These are phyloP conservation scores for Terana coerulea DNA, from an alignment of 768 basidiomycete species.

Conservation along the genomic window DNA sequence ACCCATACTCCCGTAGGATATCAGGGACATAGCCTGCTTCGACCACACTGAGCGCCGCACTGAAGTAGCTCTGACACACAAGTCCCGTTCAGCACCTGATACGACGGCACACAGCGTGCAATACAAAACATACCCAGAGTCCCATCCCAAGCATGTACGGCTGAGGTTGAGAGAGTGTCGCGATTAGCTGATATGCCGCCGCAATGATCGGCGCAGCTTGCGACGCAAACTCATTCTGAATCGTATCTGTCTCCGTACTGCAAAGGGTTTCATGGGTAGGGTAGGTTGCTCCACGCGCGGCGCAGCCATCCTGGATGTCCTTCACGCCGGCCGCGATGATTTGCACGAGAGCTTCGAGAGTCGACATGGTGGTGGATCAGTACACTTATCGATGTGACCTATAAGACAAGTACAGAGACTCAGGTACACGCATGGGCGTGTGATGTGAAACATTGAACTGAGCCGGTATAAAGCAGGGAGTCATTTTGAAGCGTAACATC, in stretches of 20 bases:
- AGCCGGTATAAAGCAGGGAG: too few species aligned
- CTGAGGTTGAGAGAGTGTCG: conserved; percentile 5
- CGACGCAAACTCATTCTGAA: background rate
- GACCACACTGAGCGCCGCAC: conserved; percentile 21
- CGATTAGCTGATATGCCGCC: conserved; percentile 12
- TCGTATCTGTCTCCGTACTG: background rate
- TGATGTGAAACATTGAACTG: too few species aligned
- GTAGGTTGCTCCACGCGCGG: background rate
- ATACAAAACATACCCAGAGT: background rate
- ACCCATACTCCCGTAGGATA: conserved; percentile 28
- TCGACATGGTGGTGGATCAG: conserved; percentile 5
- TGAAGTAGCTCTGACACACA: background rate
- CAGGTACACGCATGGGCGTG: too few species aligned
- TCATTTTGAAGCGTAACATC: too few species aligned
- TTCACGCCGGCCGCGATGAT: conserved; percentile 8
- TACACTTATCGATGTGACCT: background rate
- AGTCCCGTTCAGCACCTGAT: background rate
- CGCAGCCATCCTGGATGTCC: background rate
- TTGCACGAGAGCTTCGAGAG: conserved; percentile 5
- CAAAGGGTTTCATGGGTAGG: background rate
- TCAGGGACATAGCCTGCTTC: conserved; percentile 25
- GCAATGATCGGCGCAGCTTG: conserved; percentile 7
- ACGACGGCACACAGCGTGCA: background rate
- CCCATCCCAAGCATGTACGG: background rate
- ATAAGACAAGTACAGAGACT: too few species aligned